Conservation (phyloP, 441 rosid genomes). For the Pelargonium citronellum region DNA sequence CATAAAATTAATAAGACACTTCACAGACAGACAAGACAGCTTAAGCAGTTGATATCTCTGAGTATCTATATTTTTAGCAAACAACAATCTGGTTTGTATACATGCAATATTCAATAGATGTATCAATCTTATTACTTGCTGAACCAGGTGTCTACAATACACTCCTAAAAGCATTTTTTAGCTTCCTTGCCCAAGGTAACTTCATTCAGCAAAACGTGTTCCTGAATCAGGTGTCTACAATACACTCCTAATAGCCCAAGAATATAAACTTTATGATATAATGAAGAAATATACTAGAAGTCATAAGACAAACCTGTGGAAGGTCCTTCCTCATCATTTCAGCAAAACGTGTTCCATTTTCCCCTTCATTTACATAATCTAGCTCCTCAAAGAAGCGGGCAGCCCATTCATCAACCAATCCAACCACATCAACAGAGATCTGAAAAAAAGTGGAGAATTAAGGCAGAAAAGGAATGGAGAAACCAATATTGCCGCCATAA, state of each 20-base stretch:
- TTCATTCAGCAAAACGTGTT: too few species aligned
- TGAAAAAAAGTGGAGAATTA: constrained; percentile 23
- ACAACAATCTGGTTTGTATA: not conserved
- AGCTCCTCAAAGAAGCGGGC: constrained; percentile 97
- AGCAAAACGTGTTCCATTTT: constrained; percentile 78
- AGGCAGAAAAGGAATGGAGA: constrained; percentile 10
- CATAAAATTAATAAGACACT: not conserved
- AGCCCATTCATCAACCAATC: constrained; percentile 99
- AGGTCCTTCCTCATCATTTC: constrained; percentile 97
- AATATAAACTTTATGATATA: constrained; percentile 8
- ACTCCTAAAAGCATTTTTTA: not conserved
- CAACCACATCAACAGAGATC: constrained; percentile 88
- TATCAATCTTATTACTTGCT: not conserved
- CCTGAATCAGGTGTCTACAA: too few species aligned
- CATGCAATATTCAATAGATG: not conserved
- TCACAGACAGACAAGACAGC: not conserved
- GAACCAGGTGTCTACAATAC: not conserved
- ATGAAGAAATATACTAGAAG: constrained; percentile 10
- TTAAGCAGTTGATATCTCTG: not conserved
- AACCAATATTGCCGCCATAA: constrained; percentile 10
- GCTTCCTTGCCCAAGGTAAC: constrained; percentile 4
- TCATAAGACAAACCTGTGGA: constrained; percentile 68
- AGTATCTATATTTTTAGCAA: not conserved
- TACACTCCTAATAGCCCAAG: not conserved
- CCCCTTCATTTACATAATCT: constrained; percentile 93